phyloP scores from a whole-genome alignment of 2,329 filamentous ascomycete genomes.

The Ascochyta viciae-villosae region DNA sequence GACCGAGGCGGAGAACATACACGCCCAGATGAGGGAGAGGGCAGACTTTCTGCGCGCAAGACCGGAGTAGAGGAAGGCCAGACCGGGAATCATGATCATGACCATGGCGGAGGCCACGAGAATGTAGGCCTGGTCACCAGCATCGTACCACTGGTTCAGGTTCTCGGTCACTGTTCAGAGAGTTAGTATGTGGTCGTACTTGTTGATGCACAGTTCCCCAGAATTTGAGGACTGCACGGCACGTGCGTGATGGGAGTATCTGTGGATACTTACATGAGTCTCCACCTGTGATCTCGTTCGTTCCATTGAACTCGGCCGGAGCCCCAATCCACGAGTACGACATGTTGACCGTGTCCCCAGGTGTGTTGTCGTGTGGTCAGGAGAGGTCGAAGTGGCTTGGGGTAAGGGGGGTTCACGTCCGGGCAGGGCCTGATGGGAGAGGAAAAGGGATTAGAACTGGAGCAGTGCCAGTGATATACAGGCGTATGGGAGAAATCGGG shows the following conservation, averaged over 20 bases:
- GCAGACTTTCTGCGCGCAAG: constrained; percentile 97
- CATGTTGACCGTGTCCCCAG: constrained; percentile 46
- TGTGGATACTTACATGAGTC: constrained; percentile 72
- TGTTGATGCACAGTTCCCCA: background rate
- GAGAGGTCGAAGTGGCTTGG: constrained; percentile 14
- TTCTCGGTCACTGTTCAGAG: constrained; percentile 73
- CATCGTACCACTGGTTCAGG: constrained; percentile 92
- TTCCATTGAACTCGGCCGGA: constrained; percentile 58
- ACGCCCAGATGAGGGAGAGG: constrained; percentile 95
- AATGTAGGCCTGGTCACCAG: constrained; percentile 94
- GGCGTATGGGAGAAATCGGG: constrained; percentile 39
- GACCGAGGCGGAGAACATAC: constrained; percentile 91
- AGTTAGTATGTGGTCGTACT: constrained; percentile 15
- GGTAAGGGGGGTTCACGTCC: constrained; percentile 15
- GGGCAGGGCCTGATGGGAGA: constrained; percentile 21
- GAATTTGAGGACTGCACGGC: constrained; percentile 13
- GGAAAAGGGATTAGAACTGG: constrained; percentile 25
- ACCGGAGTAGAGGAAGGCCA: constrained; percentile 96
- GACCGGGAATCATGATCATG: constrained; percentile 93
- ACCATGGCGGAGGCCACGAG: constrained; percentile 91
- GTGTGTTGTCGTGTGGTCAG: constrained; percentile 14
- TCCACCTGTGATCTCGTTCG: constrained; percentile 70
- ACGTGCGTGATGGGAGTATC: constrained; percentile 28
- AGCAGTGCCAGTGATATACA: constrained; percentile 41
- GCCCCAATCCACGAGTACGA: constrained; percentile 58